These are phyloP conservation scores for Raffaelea ambrosiae DNA, from an alignment of 2,329 filamentous ascomycete species.

Conservation along the genomic window DNA sequence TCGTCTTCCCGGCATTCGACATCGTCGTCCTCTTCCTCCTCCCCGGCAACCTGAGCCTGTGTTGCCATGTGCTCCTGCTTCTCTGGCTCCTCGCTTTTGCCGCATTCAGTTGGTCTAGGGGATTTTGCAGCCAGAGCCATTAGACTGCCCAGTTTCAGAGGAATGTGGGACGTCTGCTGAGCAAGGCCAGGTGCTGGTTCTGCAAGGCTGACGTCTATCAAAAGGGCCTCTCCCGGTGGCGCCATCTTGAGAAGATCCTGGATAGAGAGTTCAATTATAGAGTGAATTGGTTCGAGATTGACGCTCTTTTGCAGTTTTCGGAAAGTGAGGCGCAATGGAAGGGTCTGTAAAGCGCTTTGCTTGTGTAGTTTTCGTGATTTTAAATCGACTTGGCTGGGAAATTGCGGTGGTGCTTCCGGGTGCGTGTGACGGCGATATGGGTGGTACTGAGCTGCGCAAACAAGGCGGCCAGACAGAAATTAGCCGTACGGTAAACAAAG, in stretches of 20 bases:
- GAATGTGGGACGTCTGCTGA: not conserved
- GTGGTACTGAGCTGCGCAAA: too few species aligned
- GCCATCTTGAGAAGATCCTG: too few species aligned
- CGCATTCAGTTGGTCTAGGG: not conserved
- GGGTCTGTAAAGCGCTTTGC: not conserved
- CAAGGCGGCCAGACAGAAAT: too few species aligned
- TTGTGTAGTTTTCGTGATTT: not conserved
- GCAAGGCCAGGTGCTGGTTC: not conserved
- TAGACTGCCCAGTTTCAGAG: not conserved
- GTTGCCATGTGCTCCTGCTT: not conserved
- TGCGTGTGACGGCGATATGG: too few species aligned
- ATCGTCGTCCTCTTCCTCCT: not conserved
- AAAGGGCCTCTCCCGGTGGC: not conserved
- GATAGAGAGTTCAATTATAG: too few species aligned
- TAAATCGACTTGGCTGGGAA: too few species aligned
- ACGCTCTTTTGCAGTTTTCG: not conserved
- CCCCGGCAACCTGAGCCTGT: not conserved
- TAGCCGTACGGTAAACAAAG: too few species aligned
- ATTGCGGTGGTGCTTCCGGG: too few species aligned
- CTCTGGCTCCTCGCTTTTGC: not conserved
- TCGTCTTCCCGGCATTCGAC: constrained; percentile 15
- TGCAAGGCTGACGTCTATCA: not conserved
- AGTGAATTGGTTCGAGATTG: too few species aligned
- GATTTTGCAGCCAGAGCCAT: not conserved
- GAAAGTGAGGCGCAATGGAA: not conserved